Conservation (phyloP, 1,284 basidiomycete species). For the Xanthoconium separans region DNA sequence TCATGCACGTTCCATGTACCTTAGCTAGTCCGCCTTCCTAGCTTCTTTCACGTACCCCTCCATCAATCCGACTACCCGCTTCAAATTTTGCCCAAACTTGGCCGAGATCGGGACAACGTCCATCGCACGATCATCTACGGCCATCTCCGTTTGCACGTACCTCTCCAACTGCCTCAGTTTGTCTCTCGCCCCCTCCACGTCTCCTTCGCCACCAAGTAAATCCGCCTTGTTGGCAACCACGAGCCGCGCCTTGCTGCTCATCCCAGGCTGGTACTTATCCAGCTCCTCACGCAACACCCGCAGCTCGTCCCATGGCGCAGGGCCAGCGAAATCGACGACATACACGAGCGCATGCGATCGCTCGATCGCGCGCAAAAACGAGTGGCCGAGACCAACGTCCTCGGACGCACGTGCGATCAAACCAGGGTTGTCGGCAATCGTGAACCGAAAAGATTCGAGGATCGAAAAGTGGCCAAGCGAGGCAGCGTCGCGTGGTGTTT, state of each 20-base stretch:
- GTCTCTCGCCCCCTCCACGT: slow-evolving; percentile 53
- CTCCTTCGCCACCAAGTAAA: slow-evolving; percentile 43
- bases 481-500: neutral
- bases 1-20: neutral
- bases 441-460: slow-evolving; percentile 82
- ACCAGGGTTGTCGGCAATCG: slow-evolving; percentile 97
- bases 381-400: slow-evolving; percentile 85
- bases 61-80: slow-evolving; percentile 63
- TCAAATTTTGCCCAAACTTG: slow-evolving; percentile 78
- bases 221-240: slow-evolving; percentile 97
- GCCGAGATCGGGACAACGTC: slow-evolving; percentile 80
- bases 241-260: slow-evolving; percentile 74
- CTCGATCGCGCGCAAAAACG: slow-evolving; percentile 92
- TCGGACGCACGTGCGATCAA: slow-evolving; percentile 79
- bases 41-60: slow-evolving; percentile 66
- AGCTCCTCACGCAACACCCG: slow-evolving; percentile 74
- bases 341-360: slow-evolving; percentile 88
- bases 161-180: slow-evolving; percentile 58
- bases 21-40: slow-evolving; percentile 10
- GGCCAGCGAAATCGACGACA: slow-evolving; percentile 83
- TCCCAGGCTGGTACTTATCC: slow-evolving; percentile 80
- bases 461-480: slow-evolving; percentile 45
- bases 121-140: slow-evolving; percentile 33
- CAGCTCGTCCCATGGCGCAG: slow-evolving; percentile 77
- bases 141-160: slow-evolving; percentile 53